These are phyloP conservation scores for Rostrohypoxylon terebratum DNA, from an alignment of 495 filamentous ascomycete genomes.

Conservation along the genomic window DNA sequence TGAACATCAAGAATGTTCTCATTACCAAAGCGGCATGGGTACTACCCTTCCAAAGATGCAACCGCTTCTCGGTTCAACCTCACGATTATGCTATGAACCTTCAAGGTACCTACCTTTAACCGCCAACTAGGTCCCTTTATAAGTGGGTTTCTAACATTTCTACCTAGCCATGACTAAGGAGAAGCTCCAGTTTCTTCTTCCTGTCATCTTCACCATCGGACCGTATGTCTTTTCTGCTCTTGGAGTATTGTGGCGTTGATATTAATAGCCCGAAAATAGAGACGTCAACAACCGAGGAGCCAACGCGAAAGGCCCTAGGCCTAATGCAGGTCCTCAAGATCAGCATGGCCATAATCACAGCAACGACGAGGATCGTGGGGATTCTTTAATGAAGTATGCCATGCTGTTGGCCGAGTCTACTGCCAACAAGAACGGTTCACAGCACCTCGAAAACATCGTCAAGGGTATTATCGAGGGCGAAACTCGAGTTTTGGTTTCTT, in stretches of 20 bases:
- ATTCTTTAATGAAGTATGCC: slow-evolving; percentile 80
- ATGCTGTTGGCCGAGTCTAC: slow-evolving; percentile 75
- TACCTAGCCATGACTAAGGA: slow-evolving; percentile 79
- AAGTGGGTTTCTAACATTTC: not conserved
- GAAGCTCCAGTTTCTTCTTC: slow-evolving; percentile 81
- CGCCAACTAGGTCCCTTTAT: not conserved
- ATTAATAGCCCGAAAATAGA: slow-evolving; percentile 28
- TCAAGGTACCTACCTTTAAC: slow-evolving; percentile 54
- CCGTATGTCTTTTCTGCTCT: slow-evolving; percentile 53
- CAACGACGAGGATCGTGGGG: slow-evolving; percentile 58
- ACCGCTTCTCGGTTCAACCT: slow-evolving; percentile 70
- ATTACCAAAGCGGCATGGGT: slow-evolving; percentile 80
- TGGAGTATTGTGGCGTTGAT: not conserved
- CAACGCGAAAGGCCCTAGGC: slow-evolving; percentile 45
- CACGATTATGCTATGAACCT: slow-evolving; percentile 81
- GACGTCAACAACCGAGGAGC: slow-evolving; percentile 68
- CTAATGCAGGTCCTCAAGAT: not conserved
- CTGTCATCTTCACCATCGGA: slow-evolving; percentile 87
- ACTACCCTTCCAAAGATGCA: slow-evolving; percentile 72
- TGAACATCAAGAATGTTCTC: slow-evolving; percentile 73
- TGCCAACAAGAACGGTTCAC: slow-evolving; percentile 58
- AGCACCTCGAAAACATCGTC: slow-evolving; percentile 84
- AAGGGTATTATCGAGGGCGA: slow-evolving; percentile 92
- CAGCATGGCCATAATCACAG: slow-evolving; percentile 25
- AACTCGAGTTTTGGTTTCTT: slow-evolving; percentile 78